Percentiles rank a stretch among this genome's conserved stretches.
Conservation (phyloP, 2,329 filamentous ascomycete genomes). For the Aspergillus fischeri region DNA sequence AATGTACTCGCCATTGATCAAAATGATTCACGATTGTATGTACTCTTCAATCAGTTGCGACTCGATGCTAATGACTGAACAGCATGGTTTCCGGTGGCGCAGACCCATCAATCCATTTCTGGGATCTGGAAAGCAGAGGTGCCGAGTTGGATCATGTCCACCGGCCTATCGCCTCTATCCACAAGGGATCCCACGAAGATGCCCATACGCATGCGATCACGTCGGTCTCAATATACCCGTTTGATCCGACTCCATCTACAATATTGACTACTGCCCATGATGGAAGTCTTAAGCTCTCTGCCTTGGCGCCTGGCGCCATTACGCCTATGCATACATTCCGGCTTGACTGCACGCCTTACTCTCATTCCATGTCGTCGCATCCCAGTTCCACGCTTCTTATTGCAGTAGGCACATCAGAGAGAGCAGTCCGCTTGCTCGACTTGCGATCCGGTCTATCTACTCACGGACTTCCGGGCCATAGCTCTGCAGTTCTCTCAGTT, state of each 20-base stretch:
- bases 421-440: conserved; percentile 78
- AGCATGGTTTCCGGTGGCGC: conserved; percentile 81
- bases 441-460: conserved; percentile 74
- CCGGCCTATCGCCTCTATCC: conserved; percentile 48
- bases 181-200: conserved; percentile 32
- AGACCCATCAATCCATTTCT: conserved; percentile 78
- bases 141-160: conserved; percentile 48
- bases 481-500: conserved; percentile 62
- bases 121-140: conserved; percentile 70
- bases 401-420: conserved; percentile 83
- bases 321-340: conserved; percentile 43
- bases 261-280: conserved; percentile 45
- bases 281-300: conserved; percentile 43
- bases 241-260: conserved; percentile 44
- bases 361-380: conserved; percentile 67
- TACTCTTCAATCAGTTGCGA: background rate
- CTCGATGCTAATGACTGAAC: conserved; percentile 12
- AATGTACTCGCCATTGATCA: conserved; percentile 75
- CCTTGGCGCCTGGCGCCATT: conserved; percentile 36
- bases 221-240: conserved; percentile 46
- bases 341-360: conserved; percentile 44
- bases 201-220: conserved; percentile 45
- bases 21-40: conserved; percentile 71
- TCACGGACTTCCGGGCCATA: conserved; percentile 66
- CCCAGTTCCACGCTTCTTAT: conserved; percentile 70